Evolutionary conservation across 164 flowering plant genomes (phyloP).

Genomic region (Hamamelis virginiana): DNA sequence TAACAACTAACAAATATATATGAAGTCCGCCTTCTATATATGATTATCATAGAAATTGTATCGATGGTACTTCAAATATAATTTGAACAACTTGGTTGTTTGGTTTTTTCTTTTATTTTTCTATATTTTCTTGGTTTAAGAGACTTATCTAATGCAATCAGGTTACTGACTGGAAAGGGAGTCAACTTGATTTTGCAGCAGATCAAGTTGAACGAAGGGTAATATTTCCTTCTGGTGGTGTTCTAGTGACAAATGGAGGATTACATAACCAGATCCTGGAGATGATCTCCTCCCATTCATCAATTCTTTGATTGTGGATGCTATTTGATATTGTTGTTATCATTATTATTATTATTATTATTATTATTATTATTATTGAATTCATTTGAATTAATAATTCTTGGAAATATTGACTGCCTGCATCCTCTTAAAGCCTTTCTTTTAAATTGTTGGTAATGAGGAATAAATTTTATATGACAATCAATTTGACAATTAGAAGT

Average conservation of each 20-base stretch:
- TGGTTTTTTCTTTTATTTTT: neutral
- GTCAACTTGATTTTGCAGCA: conserved; percentile 62
- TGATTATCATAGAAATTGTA: neutral
- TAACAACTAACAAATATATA: neutral
- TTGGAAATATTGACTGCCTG: no score
- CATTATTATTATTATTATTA: neutral
- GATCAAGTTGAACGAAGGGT: conserved; percentile 65
- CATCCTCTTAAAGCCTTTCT: no score
- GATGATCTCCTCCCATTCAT: conserved; percentile 40
- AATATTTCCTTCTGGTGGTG: conserved; percentile 72
- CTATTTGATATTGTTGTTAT: neutral
- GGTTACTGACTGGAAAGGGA: conserved; percentile 89
- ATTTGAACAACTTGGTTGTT: neutral
- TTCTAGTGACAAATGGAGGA: conserved; percentile 69
- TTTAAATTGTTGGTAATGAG: no score
- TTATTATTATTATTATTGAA: neutral
- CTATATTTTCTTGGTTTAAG: neutral
- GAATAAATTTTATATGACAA: no score
- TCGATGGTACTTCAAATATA: neutral
- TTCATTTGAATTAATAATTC: conserved; percentile 2
- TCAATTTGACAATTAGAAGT: no score
- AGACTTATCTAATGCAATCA: conserved; percentile 22
- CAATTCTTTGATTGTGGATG: conserved; percentile 21
- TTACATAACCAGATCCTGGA: conserved; percentile 56
- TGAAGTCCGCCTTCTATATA: neutral